phyloP scores from a whole-genome alignment of 1,139 yeast genomes.

The Yamadazyma spencermartinsiae region DNA sequence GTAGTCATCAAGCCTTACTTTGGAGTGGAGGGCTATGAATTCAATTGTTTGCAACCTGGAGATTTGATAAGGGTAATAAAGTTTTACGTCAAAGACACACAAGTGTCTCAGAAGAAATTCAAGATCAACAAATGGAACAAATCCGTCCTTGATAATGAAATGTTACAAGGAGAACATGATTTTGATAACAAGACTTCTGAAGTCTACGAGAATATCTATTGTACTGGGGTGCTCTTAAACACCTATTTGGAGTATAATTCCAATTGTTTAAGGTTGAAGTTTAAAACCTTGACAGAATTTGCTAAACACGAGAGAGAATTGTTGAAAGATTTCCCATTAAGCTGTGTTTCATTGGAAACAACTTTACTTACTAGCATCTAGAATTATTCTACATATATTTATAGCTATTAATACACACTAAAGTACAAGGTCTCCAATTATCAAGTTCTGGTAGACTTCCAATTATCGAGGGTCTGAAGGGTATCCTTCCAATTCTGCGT shows the following conservation, averaged over 20 bases:
- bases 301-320: constrained; percentile 18
- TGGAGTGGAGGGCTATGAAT: constrained; percentile 25
- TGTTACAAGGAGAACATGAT: background rate
- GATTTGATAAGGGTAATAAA: constrained; percentile 33
- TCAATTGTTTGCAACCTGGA: constrained; percentile 30
- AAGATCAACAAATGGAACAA: background rate
- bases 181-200: constrained; percentile 13
- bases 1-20: constrained; percentile 36
- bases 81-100: constrained; percentile 23
- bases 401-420: constrained; percentile 4
- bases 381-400: too few relatives aligned
- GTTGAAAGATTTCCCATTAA: constrained; percentile 35
- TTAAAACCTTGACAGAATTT: constrained; percentile 16
- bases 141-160: background rate
- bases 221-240: constrained; percentile 35
- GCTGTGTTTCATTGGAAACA: constrained; percentile 31
- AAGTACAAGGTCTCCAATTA: constrained; percentile 6
- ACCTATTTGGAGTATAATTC: constrained; percentile 26
- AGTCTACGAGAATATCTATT: constrained; percentile 22
- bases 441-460: constrained; percentile 30
- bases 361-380: constrained; percentile 22
- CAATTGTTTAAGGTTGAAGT: constrained; percentile 20
- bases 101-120: background rate
- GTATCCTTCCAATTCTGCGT: constrained; percentile 47
- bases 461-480: constrained; percentile 46